Base-by-base conservation (phyloP, 1,139 yeast species). In the Ogataea hybrid region DNA sequence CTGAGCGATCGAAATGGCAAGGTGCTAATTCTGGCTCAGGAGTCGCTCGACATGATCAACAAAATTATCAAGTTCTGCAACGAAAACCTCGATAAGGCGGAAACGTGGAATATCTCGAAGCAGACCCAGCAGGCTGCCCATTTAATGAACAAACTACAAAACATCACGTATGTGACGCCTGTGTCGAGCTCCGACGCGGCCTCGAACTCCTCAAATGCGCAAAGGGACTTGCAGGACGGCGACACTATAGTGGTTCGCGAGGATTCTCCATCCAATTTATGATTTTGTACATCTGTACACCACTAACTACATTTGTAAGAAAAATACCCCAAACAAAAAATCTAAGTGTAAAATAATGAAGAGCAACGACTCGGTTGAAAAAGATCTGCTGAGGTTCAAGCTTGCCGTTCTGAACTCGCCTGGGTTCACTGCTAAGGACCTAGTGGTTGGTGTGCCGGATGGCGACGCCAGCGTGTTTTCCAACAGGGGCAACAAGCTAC, bases 11-110 rank as follows among this genome's bases (percentile, higher is more conserved):
- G 78, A 21, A 81, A 79, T 55, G 88, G 85, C 33, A 77, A 81
- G 52, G 85, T 88, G 1, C 67, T 92, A 33, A 74, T 85, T 8
- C 71, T 92, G 48, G 97, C 97, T 1, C 84, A 84, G 51, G 98
- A 92, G 63, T 82, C 95, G 0, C 69, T 92, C 42, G 95, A 85
- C 35, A 88, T 90, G 90, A 83, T 92, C 35, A 74, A 84, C 33
- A 84, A 84, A 48, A 81, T 92, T 25, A 88, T 89, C 48, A 75
- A 74, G 37, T 90, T 89, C 8, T 89, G 94, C 49, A 90, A 84
- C 59, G 90, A 84, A 31, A 89, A 90, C 42, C 69, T 92, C 46
- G 84, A 78, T 37, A 80, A 81, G 51, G 96, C 96, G 1, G 97
- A 90, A 59, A 68, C 71, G 25, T 90, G 97, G 97, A 63, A 63